phyloP scores from a whole-genome alignment of 2,329 filamentous ascomycete species.

The Fusarium poae region DNA sequence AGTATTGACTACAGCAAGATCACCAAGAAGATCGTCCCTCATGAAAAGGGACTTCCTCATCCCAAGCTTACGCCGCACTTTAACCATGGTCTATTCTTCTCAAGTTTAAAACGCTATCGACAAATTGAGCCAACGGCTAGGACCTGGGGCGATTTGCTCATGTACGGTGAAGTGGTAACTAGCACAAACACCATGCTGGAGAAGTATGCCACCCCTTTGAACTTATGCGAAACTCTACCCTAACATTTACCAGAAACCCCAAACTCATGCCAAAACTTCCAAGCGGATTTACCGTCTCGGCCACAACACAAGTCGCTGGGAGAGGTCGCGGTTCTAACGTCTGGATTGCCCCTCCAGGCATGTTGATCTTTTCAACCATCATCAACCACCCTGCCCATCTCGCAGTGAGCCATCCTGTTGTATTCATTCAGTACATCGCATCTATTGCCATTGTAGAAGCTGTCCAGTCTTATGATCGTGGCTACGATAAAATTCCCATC shows the following conservation, averaged over 20 bases:
- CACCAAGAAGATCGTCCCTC: conserved; percentile 79
- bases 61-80: conserved; percentile 85
- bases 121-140: conserved; percentile 66
- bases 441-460: conserved; percentile 89
- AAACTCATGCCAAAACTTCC: conserved; percentile 81
- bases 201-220: conserved; percentile 67
- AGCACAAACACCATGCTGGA: conserved; percentile 95
- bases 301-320: conserved; percentile 88
- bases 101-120: conserved; percentile 77
- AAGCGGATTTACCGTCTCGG: conserved; percentile 87
- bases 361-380: conserved; percentile 88
- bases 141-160: conserved; percentile 79
- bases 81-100: conserved; percentile 83
- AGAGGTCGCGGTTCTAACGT: conserved; percentile 92
- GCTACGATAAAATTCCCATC: conserved; percentile 81
- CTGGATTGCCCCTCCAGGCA: conserved; percentile 91
- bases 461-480: conserved; percentile 81
- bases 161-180: conserved; percentile 93
- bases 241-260: conserved; percentile 71
- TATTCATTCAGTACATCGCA: conserved; percentile 94
- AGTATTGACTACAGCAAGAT: conserved; percentile 81
- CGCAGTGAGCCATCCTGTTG: conserved; percentile 79
- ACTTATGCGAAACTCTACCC: neutral
- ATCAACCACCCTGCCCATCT: conserved; percentile 85
- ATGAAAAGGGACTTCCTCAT: conserved; percentile 76